Evolutionary conservation across 371 early-diverging fungal genomes (phyloP).

Genomic region (Mucor circinelloides): DNA sequence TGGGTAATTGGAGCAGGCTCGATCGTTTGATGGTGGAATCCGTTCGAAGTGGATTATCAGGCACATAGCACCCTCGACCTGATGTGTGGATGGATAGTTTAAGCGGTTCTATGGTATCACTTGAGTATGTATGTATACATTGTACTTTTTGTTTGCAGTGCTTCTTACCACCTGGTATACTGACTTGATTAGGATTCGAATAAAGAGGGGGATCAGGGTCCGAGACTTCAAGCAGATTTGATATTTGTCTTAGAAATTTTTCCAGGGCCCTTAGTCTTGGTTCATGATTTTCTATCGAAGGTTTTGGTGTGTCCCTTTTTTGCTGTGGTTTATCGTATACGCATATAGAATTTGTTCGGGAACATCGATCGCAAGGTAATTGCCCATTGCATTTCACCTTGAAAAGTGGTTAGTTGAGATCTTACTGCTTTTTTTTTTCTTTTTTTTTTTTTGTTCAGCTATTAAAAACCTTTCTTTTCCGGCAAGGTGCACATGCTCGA

Average conservation of each 20-base stretch:
- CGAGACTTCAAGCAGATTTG: constrained; percentile 11
- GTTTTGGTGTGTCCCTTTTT: constrained; percentile 15
- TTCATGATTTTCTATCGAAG: constrained; percentile 18
- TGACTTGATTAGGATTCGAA: background rate
- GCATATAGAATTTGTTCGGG: constrained; percentile 15
- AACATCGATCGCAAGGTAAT: constrained; percentile 27
- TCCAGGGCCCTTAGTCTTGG: constrained; percentile 14
- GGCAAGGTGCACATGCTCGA: constrained; percentile 28
- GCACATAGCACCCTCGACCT: constrained; percentile 32
- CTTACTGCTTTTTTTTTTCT: background rate
- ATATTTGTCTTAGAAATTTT: constrained; percentile 15
- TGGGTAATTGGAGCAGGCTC: background rate
- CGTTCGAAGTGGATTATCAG: constrained; percentile 20
- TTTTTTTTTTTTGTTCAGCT: no score
- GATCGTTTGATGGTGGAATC: constrained; percentile 12
- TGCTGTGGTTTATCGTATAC: constrained; percentile 24
- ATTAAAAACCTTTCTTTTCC: constrained; percentile 28
- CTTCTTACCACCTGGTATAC: background rate
- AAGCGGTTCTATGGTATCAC: background rate
- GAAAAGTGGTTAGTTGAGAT: background rate
- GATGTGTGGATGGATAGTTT: constrained; percentile 20
- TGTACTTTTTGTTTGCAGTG: background rate
- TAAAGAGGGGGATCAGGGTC: constrained; percentile 10
- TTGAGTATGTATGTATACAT: background rate
- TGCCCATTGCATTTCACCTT: constrained; percentile 30